Evolutionary conservation across 345 rosid species (phyloP), one percentile per base, ranked within the genome.

Genomic region (Cochlearia excelsa): DNA sequence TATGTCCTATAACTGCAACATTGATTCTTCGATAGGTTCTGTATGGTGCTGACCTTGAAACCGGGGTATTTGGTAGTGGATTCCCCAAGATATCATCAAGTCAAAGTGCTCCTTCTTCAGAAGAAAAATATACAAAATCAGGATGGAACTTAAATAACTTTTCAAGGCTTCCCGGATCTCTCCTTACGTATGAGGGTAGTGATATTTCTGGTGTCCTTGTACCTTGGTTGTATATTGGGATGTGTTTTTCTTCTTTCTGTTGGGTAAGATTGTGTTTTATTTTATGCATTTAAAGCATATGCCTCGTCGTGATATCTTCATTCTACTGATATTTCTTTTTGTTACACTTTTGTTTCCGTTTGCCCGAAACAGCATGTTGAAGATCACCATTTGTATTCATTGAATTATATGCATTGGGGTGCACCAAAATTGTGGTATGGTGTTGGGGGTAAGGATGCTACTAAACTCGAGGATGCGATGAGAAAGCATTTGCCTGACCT

Each of bases 171-270:
- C 82, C 95, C 43, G 96, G 89, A 65, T 94, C 99, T 7, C 79
- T 94, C 30, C 99, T 94, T 63, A 70, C 79, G 46, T 79, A 80
- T 54, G 99, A 94, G 75, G 84, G 83, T 59, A 77, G 96, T 71
- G 99, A 94, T 75, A 94, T 94, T 65, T 87, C 99, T 41, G 99
- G 99, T 75, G 99, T 94, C 55, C 58, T 94, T 66, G 86, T 94
- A 48, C 99, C 99, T 51, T 94, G 99, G 99, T 62, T 94, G 72
- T 94, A 94, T 69, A 66, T 90, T 54, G 99, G 99, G 62, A 94
- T 94, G 99, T 94, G 99, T 70, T 84, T 94, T 80, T 94, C 99
- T 67, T 90, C 99, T 69, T 94, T 94, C 73, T 94, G 99, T 59
- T 94, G 97, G 99, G 99, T 94, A 79, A 83, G 90, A 56, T 26